Base-by-base conservation (phyloP, 495 filamentous ascomycete genomes). In the Friedmanniomyces endolithicus region DNA sequence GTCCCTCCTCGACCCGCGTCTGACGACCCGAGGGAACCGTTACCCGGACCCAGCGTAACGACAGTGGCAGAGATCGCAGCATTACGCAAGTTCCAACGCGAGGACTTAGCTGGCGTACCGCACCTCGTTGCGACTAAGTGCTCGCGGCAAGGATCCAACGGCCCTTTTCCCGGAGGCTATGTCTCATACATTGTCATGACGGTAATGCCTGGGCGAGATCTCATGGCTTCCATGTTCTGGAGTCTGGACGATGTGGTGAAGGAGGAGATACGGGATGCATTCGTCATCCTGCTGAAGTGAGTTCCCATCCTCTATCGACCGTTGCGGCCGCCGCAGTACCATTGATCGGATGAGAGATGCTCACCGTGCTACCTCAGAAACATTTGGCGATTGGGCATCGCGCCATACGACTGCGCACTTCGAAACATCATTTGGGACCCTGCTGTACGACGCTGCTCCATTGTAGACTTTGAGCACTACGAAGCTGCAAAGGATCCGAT, bases 391-490 rank as follows among this genome's bases (percentile, higher is more conserved):
- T 34, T 50, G 22, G 51, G 48, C 23, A 55, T 59, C 6, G 57
- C 57, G 31, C 57, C 57, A 1, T 59, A 55, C 27, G 57, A 59
- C 31, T 54, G 51, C 37, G 57, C 57, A 6, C 52, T 59, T 4
- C 50, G 57, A 0, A 59, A 59, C 23, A 44, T 59, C 14, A 17
- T 59, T 6, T 59, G 57, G 57, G 43, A 51, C n/a, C 4, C 29
- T 3, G 24, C 34, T 14, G 9, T 14, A 16, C 22, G 31, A 33
- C 14, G 20, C 4, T 53, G 44, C 44, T 49, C 43, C 1, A 59
- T 59, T 12, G 57, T 59, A 25, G 57, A 59, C 51, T 59, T 59
- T 29, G 57, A 59, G 46, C 57, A 59, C 40, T 59, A 50, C 20
- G 44, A 48, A 6, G 14, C 33, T 14, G 52, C 46, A 2, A 48